phyloP scores from a whole-genome alignment of 768 basidiomycete genomes.

The Lactarius quietus region DNA sequence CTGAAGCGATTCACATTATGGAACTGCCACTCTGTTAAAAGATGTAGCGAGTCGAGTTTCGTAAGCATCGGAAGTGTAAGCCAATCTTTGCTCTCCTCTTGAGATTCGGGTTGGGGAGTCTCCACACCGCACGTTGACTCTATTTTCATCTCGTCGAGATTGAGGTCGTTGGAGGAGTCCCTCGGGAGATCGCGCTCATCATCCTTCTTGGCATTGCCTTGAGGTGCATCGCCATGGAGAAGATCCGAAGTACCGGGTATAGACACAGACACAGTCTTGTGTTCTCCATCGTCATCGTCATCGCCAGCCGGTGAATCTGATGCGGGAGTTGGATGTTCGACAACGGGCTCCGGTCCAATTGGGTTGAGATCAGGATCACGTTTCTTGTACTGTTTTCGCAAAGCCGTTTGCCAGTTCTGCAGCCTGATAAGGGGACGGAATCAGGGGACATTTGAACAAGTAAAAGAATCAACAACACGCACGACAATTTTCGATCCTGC shows the following conservation, averaged over 20 bases:
- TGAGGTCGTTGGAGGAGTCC: background rate
- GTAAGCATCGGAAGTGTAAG: constrained; percentile 61
- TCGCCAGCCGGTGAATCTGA: constrained; percentile 27
- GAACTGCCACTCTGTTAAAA: constrained; percentile 83
- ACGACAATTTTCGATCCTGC: constrained; percentile 79
- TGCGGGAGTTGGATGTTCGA: constrained; percentile 24
- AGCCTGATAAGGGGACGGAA: constrained; percentile 38
- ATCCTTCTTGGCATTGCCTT: background rate
- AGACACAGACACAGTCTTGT: constrained; percentile 15
- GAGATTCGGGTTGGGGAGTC: constrained; percentile 12
- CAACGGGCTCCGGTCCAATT: constrained; percentile 57
- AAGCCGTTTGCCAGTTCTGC: constrained; percentile 73
- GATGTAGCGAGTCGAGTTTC: constrained; percentile 72
- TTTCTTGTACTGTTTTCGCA: constrained; percentile 74
- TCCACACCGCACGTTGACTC: constrained; percentile 14
- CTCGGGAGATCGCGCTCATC: background rate
- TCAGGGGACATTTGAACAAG: constrained; percentile 24
- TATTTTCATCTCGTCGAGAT: constrained; percentile 12
- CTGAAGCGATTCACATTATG: constrained; percentile 70
- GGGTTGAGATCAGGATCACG: constrained; percentile 69
- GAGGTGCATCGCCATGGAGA: background rate
- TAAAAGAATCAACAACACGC: constrained; percentile 32
- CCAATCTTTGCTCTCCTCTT: constrained; percentile 59
- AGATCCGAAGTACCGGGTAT: constrained; percentile 8
- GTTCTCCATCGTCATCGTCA: constrained; percentile 28